Evolutionary conservation across 148 eudicot genomes (phyloP).

Genomic region (Fagopyrum esculentum): DNA sequence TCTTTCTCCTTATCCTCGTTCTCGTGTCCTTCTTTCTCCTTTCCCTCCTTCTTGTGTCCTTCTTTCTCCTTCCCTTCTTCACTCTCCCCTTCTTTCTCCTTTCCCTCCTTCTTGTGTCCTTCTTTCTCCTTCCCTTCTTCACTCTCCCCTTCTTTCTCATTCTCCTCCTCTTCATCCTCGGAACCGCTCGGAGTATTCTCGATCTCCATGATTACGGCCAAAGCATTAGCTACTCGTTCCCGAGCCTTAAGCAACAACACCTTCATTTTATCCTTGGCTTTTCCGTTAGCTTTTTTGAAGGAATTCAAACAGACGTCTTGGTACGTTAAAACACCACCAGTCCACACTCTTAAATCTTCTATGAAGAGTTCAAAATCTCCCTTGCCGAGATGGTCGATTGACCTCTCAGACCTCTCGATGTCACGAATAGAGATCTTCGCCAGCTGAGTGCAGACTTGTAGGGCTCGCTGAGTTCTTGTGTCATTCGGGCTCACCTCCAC

Average conservation of each 20-base stretch:
- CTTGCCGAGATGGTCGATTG: neutral
- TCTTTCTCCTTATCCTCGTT: neutral
- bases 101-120: neutral
- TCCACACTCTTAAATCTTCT: constrained; percentile 50
- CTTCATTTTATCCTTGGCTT: constrained; percentile 43
- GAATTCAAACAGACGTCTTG: constrained; percentile 58
- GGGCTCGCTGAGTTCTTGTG: neutral
- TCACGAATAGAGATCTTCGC: neutral
- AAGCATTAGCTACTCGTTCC: constrained; percentile 39
- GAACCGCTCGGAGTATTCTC: neutral
- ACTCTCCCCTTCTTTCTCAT: neutral
- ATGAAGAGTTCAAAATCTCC: neutral
- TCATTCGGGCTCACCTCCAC: neutral
- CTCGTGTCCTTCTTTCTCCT: neutral
- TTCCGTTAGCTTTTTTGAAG: constrained; percentile 44
- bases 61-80: neutral
- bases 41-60: no score
- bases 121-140: no score
- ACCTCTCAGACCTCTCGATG: constrained; percentile 1
- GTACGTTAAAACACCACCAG: constrained; percentile 39
- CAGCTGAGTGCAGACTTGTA: neutral
- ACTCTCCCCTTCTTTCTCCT: neutral
- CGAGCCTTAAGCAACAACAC: constrained; percentile 23
- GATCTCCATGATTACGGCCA: constrained; percentile 33
- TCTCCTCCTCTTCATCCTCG: neutral